phyloP scores from a whole-genome alignment of 1,139 yeast species.

The Nadsonia starkeyi-henricii region DNA sequence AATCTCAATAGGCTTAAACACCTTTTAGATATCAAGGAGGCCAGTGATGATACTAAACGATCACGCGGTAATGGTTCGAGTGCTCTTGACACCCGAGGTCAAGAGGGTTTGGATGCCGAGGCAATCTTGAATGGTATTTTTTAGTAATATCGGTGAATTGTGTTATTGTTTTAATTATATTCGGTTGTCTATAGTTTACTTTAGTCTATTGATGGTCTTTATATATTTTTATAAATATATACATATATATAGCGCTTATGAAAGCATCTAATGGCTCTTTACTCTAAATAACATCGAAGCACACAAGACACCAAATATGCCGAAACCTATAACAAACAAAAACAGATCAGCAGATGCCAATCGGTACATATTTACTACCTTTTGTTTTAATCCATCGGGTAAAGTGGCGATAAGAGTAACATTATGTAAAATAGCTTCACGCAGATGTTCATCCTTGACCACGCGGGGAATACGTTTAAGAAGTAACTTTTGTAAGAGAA shows the following conservation, averaged over 20 bases:
- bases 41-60: too few relatives aligned
- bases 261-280: background rate
- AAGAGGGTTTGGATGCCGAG: background rate
- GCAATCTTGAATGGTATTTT: too few relatives aligned
- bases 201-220: too few relatives aligned
- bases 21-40: constrained; percentile 13
- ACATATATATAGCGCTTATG: too few relatives aligned
- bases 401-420: background rate
- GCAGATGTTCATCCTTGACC: background rate
- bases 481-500: background rate
- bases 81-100: background rate
- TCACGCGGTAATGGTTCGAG: too few relatives aligned
- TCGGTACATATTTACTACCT: background rate
- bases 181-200: too few relatives aligned
- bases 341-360: background rate
- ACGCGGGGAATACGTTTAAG: background rate
- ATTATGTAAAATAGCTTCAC: background rate
- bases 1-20: constrained; percentile 14
- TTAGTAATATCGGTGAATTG: too few relatives aligned
- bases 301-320: background rate
- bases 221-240: too few relatives aligned
- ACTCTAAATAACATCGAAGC: background rate
- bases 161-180: too few relatives aligned
- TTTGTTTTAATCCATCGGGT: background rate
- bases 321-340: background rate